These are phyloP conservation scores for Lichtheimia corymbifera DNA, from an alignment of 371 early-diverging fungal species.

Conservation along the genomic window DNA sequence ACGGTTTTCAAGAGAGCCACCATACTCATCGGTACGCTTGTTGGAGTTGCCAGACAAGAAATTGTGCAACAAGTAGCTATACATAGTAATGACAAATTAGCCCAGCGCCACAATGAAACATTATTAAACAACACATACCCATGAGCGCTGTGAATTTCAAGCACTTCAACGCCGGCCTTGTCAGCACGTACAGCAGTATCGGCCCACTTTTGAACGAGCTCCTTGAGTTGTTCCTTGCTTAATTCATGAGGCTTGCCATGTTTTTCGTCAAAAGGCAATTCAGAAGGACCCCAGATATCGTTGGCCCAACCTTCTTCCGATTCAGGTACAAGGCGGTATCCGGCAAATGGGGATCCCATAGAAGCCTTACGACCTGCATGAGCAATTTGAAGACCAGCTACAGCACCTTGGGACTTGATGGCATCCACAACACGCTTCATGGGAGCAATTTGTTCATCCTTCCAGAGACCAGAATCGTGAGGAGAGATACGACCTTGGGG, in stretches of 20 bases:
- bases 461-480: conserved; percentile 77
- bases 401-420: conserved; percentile 64
- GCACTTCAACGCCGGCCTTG: conserved; percentile 80
- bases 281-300: conserved; percentile 64
- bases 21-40: conserved; percentile 83
- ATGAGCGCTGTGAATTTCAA: conserved; percentile 85
- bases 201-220: conserved; percentile 61
- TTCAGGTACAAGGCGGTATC: conserved; percentile 30
- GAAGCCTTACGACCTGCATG: conserved; percentile 86
- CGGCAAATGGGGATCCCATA: conserved; percentile 40
- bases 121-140: conserved; percentile 17
- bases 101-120: conserved; percentile 7
- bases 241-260: conserved; percentile 64
- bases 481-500: conserved; percentile 82
- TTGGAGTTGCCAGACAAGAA: conserved; percentile 85
- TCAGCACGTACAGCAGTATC: conserved; percentile 73
- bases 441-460: conserved; percentile 70
- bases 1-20: conserved; percentile 80
- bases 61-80: conserved; percentile 74
- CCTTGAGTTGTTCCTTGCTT: conserved; percentile 62
- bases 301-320: conserved; percentile 80
- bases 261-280: conserved; percentile 47
- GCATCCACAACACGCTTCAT: conserved; percentile 64
- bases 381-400: conserved; percentile 75
- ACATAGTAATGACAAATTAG: conserved; percentile 49